Evolutionary conservation across 2,329 filamentous ascomycete species (phyloP).

Genomic region (Westerdykella aurantiaca): DNA sequence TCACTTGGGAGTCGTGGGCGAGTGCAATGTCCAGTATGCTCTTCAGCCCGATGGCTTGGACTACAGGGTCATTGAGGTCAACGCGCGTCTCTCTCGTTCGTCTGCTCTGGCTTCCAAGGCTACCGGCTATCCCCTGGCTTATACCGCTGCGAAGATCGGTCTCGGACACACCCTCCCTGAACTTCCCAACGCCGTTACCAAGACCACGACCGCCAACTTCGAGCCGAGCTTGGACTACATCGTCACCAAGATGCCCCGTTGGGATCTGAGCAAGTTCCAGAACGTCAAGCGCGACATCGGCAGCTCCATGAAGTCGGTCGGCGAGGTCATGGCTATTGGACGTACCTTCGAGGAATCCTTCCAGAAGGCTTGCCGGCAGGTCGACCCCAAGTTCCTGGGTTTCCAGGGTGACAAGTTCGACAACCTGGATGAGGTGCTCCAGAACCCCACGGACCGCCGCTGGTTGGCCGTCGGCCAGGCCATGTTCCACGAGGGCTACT

Average conservation of each 20-base stretch:
- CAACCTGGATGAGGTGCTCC: slow-evolving; percentile 80
- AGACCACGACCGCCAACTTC: slow-evolving; percentile 98
- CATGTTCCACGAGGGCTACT: slow-evolving; percentile 95
- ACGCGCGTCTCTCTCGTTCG: slow-evolving; percentile 94
- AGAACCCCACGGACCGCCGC: slow-evolving; percentile 90
- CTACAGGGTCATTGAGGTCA: slow-evolving; percentile 98
- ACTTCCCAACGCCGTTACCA: slow-evolving; percentile 94
- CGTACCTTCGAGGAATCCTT: slow-evolving; percentile 98
- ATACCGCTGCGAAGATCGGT: slow-evolving; percentile 97
- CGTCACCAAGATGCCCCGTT: slow-evolving; percentile 96
- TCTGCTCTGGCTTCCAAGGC: slow-evolving; percentile 97
- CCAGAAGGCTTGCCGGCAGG: slow-evolving; percentile 96
- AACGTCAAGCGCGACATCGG: slow-evolving; percentile 97
- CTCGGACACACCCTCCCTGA: slow-evolving; percentile 92
- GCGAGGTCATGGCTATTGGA: slow-evolving; percentile 98
- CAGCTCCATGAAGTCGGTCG: slow-evolving; percentile 97
- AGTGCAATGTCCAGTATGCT: slow-evolving; percentile 98
- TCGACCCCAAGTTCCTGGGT: slow-evolving; percentile 84
- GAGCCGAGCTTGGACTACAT: slow-evolving; percentile 97
- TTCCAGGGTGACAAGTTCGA: slow-evolving; percentile 96
- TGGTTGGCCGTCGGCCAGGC: slow-evolving; percentile 97
- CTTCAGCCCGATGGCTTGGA: slow-evolving; percentile 94
- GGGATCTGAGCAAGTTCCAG: slow-evolving; percentile 98
- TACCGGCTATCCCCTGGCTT: slow-evolving; percentile 93
- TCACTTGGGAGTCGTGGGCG: slow-evolving; percentile 92